phyloP scores from a whole-genome alignment of 2,329 filamentous ascomycete genomes.

The Akanthomyces uredinophilus region DNA sequence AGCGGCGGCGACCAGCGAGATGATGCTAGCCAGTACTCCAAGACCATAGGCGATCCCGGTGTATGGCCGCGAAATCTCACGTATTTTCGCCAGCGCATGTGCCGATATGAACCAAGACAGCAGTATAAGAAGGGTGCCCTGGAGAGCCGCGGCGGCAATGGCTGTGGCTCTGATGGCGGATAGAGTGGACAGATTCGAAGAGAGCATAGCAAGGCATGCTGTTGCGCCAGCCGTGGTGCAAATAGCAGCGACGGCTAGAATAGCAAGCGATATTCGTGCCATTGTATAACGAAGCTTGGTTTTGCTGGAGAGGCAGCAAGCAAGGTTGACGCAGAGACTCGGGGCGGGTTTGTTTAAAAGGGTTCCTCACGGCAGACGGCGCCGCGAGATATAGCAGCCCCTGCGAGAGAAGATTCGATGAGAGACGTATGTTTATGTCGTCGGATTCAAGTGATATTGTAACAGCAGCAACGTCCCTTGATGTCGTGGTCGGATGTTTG shows the following conservation, averaged over 20 bases:
- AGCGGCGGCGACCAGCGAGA: constrained; percentile 42
- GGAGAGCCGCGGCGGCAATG: constrained; percentile 33
- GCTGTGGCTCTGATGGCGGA: constrained; percentile 23
- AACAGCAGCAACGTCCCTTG: neutral
- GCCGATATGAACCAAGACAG: constrained; percentile 8
- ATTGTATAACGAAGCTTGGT: neutral
- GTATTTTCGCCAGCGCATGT: constrained; percentile 16
- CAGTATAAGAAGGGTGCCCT: constrained; percentile 26
- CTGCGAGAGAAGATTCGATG: neutral
- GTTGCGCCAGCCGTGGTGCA: constrained; percentile 9
- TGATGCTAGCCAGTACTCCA: constrained; percentile 35
- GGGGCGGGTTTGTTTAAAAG: neutral
- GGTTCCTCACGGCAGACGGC: constrained; percentile 9
- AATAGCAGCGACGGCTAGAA: neutral
- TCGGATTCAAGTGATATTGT: neutral
- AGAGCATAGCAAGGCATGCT: constrained; percentile 2
- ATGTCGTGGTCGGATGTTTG: constrained; percentile 13
- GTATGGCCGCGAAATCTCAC: constrained; percentile 22
- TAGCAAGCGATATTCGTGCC: constrained; percentile 2
- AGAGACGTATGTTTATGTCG: neutral
- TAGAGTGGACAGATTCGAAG: neutral
- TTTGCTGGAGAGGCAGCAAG: neutral
- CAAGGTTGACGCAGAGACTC: neutral
- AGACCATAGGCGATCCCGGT: constrained; percentile 24
- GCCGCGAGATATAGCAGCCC: constrained; percentile 3